Conservation (phyloP, 2,329 filamentous ascomycete species). For the Echinosphaeria canescens region DNA sequence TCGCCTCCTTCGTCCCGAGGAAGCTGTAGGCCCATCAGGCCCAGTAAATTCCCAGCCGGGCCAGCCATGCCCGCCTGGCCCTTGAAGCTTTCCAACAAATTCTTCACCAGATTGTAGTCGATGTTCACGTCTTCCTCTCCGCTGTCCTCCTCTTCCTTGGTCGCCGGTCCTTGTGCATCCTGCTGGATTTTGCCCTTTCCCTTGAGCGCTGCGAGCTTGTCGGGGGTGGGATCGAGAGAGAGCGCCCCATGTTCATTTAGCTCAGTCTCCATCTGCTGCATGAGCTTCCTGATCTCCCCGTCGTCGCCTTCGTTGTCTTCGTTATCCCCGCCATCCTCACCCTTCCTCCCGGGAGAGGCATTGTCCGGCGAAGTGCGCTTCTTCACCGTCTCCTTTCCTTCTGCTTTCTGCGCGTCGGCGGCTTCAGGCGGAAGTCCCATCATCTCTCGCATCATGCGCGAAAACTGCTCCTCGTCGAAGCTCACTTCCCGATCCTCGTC, state of each 20-base stretch:
- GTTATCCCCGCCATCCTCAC: too few species aligned
- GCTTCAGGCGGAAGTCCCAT: constrained; percentile 38
- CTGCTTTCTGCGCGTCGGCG: not conserved
- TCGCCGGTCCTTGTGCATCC: constrained; percentile 3
- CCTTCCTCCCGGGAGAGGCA: too few species aligned
- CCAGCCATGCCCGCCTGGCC: constrained; percentile 71
- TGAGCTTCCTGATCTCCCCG: constrained; percentile 40
- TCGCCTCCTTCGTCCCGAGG: constrained; percentile 49
- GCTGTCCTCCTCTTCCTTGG: constrained; percentile 1
- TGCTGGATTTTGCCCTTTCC: constrained; percentile 6
- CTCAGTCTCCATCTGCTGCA: constrained; percentile 51
- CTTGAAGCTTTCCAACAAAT: constrained; percentile 83
- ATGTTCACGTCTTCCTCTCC: constrained; percentile 38
- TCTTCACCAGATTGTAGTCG: constrained; percentile 75
- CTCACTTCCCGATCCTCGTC: constrained; percentile 55
- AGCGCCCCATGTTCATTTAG: constrained; percentile 47
- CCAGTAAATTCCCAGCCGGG: constrained; percentile 71
- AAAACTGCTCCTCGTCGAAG: constrained; percentile 72
- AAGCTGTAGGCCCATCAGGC: constrained; percentile 63
- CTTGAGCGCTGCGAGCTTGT: constrained; percentile 11
- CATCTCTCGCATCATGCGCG: constrained; percentile 79
- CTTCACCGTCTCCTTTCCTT: constrained; percentile 1
- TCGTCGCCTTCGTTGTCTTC: constrained; percentile 23
- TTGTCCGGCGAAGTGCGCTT: not conserved
- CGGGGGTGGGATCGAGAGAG: constrained; percentile 19